phyloP scores from a whole-genome alignment of 352 stramenopile genomes.

The Phytophthora pistaciae region DNA sequence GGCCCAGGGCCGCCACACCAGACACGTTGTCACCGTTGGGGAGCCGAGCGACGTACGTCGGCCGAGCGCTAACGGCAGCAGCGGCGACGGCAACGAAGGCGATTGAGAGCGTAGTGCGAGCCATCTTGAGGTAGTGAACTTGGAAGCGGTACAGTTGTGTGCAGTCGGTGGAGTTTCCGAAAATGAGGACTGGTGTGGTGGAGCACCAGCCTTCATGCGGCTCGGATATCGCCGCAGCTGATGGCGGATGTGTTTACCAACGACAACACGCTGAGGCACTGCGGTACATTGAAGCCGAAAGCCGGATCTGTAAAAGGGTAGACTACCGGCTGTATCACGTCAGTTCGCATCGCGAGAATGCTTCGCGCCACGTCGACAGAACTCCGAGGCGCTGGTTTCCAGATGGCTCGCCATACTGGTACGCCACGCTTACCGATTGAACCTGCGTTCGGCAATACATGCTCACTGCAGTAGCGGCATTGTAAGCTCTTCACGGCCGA shows the following conservation, averaged over 20 bases:
- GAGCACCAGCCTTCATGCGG: neutral
- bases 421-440: no score
- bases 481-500: no score
- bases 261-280: neutral
- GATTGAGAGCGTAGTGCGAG: conserved; percentile 22
- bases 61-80: conserved; percentile 27
- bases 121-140: conserved; percentile 12
- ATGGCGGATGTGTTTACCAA: neutral
- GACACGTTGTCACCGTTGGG: conserved; percentile 46
- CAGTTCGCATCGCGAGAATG: no score
- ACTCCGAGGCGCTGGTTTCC: no score
- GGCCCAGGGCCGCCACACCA: conserved; percentile 42
- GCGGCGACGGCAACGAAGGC: conserved; percentile 22
- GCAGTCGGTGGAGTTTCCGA: conserved; percentile 12
- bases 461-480: no score
- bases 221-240: neutral
- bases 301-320: no score
- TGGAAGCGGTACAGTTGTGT: no score
- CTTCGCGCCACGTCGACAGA: no score
- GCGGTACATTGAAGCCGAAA: neutral
- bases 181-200: neutral
- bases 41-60: conserved; percentile 33
- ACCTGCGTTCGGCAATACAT: no score
- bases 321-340: no score
- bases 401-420: no score